These are phyloP conservation scores for Suillus placidus DNA, from an alignment of 768 basidiomycete genomes.

Conservation along the genomic window DNA sequence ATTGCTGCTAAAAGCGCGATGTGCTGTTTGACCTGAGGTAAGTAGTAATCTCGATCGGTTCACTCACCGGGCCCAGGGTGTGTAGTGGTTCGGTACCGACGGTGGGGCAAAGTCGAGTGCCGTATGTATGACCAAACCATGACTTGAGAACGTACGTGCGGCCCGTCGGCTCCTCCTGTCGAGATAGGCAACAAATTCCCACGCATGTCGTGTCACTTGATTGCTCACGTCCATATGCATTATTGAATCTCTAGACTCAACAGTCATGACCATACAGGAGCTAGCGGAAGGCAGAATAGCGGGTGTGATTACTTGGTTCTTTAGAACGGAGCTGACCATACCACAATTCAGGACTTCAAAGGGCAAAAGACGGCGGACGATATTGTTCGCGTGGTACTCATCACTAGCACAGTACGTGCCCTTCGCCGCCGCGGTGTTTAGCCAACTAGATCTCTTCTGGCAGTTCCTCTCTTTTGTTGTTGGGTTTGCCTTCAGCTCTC, in stretches of 20 bases:
- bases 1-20: not conserved
- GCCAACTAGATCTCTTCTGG: not conserved
- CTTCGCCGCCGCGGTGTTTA: not conserved
- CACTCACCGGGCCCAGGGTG: not conserved
- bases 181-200: not conserved
- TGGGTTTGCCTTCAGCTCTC: slow-evolving; percentile 32
- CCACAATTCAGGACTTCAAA: slow-evolving; percentile 30
- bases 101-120: not conserved
- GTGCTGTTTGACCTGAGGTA: not conserved
- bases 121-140: not conserved
- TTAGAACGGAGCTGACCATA: slow-evolving; percentile 4
- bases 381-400: slow-evolving; percentile 26
- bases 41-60: not conserved
- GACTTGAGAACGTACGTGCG: not conserved
- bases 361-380: slow-evolving; percentile 32
- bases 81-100: not conserved
- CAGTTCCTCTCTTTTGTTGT: slow-evolving; percentile 34
- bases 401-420: slow-evolving; percentile 27
- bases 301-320: slow-evolving; percentile 5
- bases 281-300: slow-evolving; percentile 36
- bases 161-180: not conserved
- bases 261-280: slow-evolving; percentile 29
- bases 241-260: not conserved
- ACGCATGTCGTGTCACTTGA: not conserved
- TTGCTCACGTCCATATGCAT: not conserved